A percentile compares a stretch with the other conserved stretches of the same genome.
Evolutionary conservation across 257 asterid genomes (phyloP).

Genomic region (Solanum pimpinellifolium): DNA sequence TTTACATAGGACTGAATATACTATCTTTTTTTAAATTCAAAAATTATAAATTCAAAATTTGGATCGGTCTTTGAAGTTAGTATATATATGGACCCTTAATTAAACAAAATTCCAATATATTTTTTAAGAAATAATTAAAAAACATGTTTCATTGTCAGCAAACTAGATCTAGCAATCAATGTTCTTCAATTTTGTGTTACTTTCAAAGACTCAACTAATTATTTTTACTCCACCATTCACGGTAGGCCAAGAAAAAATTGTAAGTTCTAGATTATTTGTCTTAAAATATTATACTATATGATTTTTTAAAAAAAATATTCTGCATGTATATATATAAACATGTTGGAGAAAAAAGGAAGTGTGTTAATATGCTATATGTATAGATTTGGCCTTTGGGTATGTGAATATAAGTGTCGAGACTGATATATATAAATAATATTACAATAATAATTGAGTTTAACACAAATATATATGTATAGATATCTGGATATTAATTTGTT

Average conservation of each 20-base stretch:
- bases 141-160: background rate
- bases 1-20: too few relatives aligned
- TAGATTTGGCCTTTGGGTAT: background rate
- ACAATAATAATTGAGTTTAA: background rate
- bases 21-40: too few relatives aligned
- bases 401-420: background rate
- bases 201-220: background rate
- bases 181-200: background rate
- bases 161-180: background rate
- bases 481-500: background rate
- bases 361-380: background rate
- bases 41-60: background rate
- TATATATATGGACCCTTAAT: too few relatives aligned
- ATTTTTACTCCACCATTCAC: background rate
- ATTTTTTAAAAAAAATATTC: rapidly evolving
- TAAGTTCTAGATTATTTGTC: background rate
- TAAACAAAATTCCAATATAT: background rate
- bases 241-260: background rate
- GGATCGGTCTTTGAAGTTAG: background rate
- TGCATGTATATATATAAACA: background rate
- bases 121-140: background rate
- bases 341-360: background rate
- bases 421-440: too few relatives aligned
- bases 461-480: background rate
- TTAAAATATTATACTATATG: background rate